phyloP scores from a whole-genome alignment of 306 rosid genomes.

The Casuarina glauca region DNA sequence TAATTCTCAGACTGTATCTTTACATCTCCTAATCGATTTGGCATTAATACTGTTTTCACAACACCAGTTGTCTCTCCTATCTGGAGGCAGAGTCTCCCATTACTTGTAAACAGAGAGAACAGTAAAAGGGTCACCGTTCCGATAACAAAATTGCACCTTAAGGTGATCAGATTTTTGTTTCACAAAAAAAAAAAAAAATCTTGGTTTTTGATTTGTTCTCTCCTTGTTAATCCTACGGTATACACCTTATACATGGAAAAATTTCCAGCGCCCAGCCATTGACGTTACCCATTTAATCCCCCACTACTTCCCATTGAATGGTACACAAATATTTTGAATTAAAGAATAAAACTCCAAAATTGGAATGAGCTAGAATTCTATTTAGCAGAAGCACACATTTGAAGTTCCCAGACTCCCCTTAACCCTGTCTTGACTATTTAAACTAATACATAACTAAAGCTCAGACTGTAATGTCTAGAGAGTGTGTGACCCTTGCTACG shows the following conservation, averaged over 20 bases:
- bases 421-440: not conserved
- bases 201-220: not conserved
- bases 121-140: slow-evolving; percentile 86
- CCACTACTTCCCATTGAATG: not conserved
- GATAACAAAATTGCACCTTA: slow-evolving; percentile 89
- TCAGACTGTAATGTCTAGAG: not conserved
- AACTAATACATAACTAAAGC: not conserved
- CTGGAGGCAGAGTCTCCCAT: slow-evolving; percentile 65
- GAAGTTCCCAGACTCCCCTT: not conserved
- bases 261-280: not conserved
- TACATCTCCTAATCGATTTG: slow-evolving; percentile 86
- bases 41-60: slow-evolving; percentile 97
- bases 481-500: not conserved
- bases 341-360: not conserved
- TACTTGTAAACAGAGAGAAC: slow-evolving; percentile 84
- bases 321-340: not conserved
- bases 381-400: slow-evolving; percentile 6
- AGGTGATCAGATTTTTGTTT: slow-evolving; percentile 76
- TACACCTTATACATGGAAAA: not conserved
- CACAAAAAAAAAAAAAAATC: not conserved
- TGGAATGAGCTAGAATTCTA: not conserved
- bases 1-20: slow-evolving; percentile 69
- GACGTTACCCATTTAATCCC: not conserved
- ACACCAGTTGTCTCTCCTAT: slow-evolving; percentile 70
- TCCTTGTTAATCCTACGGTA: not conserved